Conservation (phyloP, 108 stramenopile genomes). For the Discostella pseudostelligera region DNA sequence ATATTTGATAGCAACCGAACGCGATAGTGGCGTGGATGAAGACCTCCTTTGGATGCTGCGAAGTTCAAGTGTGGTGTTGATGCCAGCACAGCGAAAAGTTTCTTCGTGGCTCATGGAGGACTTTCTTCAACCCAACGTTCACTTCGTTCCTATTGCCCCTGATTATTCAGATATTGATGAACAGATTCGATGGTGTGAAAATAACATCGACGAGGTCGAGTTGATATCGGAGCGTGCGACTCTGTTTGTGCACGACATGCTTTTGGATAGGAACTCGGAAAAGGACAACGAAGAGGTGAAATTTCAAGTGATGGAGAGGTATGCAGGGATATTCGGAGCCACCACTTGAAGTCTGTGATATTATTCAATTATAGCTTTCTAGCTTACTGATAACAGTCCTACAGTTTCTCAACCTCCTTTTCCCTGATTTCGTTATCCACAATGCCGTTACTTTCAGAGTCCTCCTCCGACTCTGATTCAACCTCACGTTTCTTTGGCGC, state of each 20-base stretch:
- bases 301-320: constrained; percentile 36
- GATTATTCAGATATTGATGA: constrained; percentile 63
- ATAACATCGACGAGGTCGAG: constrained; percentile 61
- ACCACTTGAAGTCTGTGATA: too few species aligned
- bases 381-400: neutral
- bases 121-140: constrained; percentile 70
- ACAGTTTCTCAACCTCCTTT: constrained; percentile 8
- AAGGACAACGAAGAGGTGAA: constrained; percentile 25
- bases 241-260: constrained; percentile 72
- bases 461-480: constrained; percentile 14
- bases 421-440: constrained; percentile 1
- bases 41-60: constrained; percentile 44
- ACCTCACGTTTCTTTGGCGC: constrained; percentile 25
- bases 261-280: constrained; percentile 15
- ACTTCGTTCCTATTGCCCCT: constrained; percentile 71
- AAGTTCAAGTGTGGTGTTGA: constrained; percentile 43
- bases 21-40: constrained; percentile 1
- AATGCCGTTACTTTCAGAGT: neutral
- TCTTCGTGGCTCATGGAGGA: constrained; percentile 79
- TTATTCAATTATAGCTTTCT: neutral
- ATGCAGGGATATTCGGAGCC: constrained; percentile 18
- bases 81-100: constrained; percentile 24
- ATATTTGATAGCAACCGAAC: constrained; percentile 24
- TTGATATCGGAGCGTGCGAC: constrained; percentile 69
- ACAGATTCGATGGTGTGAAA: constrained; percentile 66